Conservation (phyloP, 2,329 filamentous ascomycete genomes). For the Daldinia sp. region DNA sequence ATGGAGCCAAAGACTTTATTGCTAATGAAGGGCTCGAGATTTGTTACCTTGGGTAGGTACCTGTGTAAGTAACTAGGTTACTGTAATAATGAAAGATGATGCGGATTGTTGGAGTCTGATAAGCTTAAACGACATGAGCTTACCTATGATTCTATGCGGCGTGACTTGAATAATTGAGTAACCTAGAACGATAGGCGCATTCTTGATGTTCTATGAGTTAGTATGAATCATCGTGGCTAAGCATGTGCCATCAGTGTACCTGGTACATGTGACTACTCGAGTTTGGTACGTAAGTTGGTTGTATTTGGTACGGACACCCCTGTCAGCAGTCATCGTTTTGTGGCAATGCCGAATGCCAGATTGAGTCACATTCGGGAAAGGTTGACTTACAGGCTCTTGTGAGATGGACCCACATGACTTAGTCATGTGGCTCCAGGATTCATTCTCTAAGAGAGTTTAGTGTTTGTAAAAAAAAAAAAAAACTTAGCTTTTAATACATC, state of each 20-base stretch:
- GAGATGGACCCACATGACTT: too few relatives aligned
- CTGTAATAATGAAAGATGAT: too few relatives aligned
- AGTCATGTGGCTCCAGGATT: too few relatives aligned
- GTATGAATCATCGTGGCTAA: conserved; percentile 33
- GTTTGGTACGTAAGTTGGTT: background rate
- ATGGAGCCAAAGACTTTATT: background rate
- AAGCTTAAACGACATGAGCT: background rate
- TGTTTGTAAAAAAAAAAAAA: too few relatives aligned
- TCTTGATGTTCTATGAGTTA: background rate
- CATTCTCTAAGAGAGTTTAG: too few relatives aligned
- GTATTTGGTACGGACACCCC: background rate
- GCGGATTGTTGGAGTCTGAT: too few relatives aligned
- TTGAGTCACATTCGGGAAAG: conserved; percentile 26
- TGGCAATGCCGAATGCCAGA: conserved; percentile 22
- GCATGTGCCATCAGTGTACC: background rate
- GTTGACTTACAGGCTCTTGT: background rate
- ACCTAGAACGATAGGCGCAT: background rate
- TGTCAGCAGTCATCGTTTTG: conserved; percentile 18
- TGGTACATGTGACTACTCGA: background rate
- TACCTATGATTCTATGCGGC: too few relatives aligned
- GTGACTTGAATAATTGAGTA: background rate
- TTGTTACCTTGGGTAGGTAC: background rate
- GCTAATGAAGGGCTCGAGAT: too few relatives aligned
- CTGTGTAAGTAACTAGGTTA: too few relatives aligned
- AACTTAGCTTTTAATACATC: too few relatives aligned